These are phyloP conservation scores for Globisporangium splendens DNA, from an alignment of 352 stramenopile genomes.

Conservation along the genomic window DNA sequence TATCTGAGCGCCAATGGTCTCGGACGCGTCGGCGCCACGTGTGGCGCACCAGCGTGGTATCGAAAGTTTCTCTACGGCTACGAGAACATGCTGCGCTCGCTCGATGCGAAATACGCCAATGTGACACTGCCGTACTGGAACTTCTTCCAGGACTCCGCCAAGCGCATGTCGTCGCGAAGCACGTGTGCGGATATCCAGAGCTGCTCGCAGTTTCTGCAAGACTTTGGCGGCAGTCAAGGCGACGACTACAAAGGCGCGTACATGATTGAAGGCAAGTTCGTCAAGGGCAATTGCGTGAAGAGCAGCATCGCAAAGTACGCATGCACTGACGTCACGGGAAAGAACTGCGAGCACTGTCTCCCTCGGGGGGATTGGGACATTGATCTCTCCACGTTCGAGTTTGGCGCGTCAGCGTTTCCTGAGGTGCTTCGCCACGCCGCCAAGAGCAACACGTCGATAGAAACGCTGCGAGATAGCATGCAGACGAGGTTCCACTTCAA, in stretches of 20 bases:
- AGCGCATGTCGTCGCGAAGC: conserved; percentile 37
- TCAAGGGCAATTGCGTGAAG: conserved; percentile 56
- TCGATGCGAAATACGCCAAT: conserved; percentile 34
- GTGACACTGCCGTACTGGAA: conserved; percentile 70
- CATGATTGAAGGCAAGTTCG: conserved; percentile 26
- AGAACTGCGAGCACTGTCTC: conserved; percentile 58
- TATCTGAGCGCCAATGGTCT: conserved; percentile 44
- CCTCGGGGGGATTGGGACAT: conserved; percentile 65
- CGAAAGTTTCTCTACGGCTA: conserved; percentile 66
- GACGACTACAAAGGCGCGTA: conserved; percentile 20
- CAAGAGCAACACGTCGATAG: conserved; percentile 25
- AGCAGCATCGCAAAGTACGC: conserved; percentile 37
- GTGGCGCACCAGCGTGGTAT: conserved; percentile 57
- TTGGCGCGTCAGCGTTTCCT: conserved; percentile 54
- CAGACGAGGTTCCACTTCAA: conserved; percentile 38
- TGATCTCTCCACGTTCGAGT: conserved; percentile 56
- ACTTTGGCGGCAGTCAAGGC: conserved; percentile 50
- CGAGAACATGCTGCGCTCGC: conserved; percentile 64
- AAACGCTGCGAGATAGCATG: conserved; percentile 31
- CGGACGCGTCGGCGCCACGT: conserved; percentile 36
- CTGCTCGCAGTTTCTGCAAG: conserved; percentile 47
- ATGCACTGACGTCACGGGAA: conserved; percentile 25
- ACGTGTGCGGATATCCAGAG: conserved; percentile 32
- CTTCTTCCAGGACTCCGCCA: conserved; percentile 52
- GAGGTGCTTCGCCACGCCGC: conserved; percentile 49